These are phyloP conservation scores for Saccharomyces paradoxus DNA, from an alignment of 805 yeast species.

Conservation along the genomic window DNA sequence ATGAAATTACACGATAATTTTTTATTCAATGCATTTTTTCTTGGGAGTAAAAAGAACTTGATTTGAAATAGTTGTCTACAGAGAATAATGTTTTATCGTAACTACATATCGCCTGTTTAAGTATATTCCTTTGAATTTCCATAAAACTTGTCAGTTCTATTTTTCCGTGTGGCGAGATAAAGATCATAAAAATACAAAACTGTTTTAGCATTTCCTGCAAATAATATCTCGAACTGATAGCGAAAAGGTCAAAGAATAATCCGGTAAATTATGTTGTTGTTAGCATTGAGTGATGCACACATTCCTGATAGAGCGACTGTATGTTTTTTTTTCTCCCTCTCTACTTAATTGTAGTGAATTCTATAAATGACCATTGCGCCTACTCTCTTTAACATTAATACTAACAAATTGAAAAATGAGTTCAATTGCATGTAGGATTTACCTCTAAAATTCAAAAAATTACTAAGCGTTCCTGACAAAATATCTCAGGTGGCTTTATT, in stretches of 20 bases:
- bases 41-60: background rate
- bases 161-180: background rate
- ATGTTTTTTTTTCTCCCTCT: slow-evolving; percentile 19
- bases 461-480: slow-evolving; percentile 69
- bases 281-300: slow-evolving; percentile 84
- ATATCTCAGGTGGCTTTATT: slow-evolving; percentile 77
- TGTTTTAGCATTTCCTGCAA: background rate
- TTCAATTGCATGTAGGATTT: slow-evolving; percentile 30
- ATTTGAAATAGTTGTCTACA: background rate
- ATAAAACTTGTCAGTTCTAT: background rate
- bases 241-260: background rate
- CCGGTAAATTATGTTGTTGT: slow-evolving; percentile 43
- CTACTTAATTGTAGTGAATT: background rate
- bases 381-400: background rate
- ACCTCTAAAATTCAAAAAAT: slow-evolving; percentile 53
- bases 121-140: background rate
- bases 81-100: no score
- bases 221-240: background rate
- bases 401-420: slow-evolving; percentile 2
- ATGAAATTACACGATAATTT: background rate
- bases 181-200: background rate
- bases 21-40: no score
- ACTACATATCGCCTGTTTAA: background rate
- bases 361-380: background rate
- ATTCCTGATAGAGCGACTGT: slow-evolving; percentile 80